phyloP scores from a whole-genome alignment of 768 basidiomycete species.

The Tulasnella sp. region DNA sequence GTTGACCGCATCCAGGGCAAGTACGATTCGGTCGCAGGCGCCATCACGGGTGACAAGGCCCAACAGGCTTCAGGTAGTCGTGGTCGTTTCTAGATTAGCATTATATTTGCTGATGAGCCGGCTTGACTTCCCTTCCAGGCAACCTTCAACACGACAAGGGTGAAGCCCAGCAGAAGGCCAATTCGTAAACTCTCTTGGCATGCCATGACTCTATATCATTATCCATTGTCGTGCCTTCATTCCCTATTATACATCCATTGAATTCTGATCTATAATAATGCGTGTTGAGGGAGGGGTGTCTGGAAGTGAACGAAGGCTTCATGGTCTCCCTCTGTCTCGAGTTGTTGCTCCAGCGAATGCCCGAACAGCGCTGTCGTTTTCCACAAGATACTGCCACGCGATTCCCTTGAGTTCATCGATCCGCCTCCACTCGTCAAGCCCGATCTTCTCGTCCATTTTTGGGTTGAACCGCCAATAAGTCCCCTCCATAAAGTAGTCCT shows the following conservation, averaged over 20 bases:
- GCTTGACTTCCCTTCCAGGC: background rate
- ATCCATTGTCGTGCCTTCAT: background rate
- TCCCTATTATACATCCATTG: background rate
- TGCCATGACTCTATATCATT: background rate
- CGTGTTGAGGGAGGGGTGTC: background rate
- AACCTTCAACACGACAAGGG: conserved; percentile 25
- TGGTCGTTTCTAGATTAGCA: background rate
- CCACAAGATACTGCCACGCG: conserved; percentile 8
- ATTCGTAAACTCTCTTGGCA: background rate
- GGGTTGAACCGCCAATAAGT: conserved; percentile 16
- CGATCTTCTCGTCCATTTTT: conserved; percentile 3
- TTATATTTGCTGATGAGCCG: background rate
- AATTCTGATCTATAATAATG: background rate
- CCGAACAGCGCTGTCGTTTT: background rate
- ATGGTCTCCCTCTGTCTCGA: background rate
- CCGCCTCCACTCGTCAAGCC: conserved; percentile 17
- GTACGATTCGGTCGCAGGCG: conserved; percentile 32
- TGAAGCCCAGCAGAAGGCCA: conserved; percentile 17
- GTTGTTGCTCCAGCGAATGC: background rate
- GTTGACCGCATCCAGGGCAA: conserved; percentile 33
- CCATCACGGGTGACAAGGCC: conserved; percentile 38
- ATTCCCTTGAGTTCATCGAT: conserved; percentile 19
- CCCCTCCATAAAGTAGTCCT: background rate
- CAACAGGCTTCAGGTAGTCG: conserved; percentile 48
- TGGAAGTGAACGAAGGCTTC: background rate